Evolutionary conservation across 2,329 filamentous ascomycete species (phyloP), one percentile per base, ranked within the genome.

Genomic region (Orbilia brochopaga): DNA sequence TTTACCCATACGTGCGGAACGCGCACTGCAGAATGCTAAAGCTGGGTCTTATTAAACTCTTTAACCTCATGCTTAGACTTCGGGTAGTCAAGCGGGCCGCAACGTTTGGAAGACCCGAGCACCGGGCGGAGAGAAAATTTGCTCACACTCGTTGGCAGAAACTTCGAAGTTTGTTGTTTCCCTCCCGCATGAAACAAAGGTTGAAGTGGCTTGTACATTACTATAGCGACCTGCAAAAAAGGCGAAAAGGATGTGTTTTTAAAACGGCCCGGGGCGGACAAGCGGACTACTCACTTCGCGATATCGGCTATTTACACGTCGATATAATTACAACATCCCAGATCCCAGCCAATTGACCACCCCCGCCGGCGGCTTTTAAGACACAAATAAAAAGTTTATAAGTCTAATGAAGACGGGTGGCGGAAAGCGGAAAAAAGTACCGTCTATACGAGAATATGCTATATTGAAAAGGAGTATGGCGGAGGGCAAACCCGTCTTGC

Each of bases 401-500:
- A 54, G 58, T 64, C 24, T 53, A 60, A 44, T 56, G n/a, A 48
- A 63, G 40, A 48, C 40, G 19, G 30, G 44, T 61, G 58, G 60
- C 51, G 50, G 50, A 57, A 51, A 6, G 50, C 67, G 67, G 67
- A 72, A 72, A 55, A 55, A 65, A 50, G 54, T 65, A 72, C 67
- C 67, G 67, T 72, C 67, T 60, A 61, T 70, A 65, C 67, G 60
- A 72, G 59, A 56, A 40, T 61, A 65, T 72, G 37, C 21, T 48
- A 30, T 37, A 51, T 19, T 17, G 11, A 61, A 46, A 60, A 10
- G n/a, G 44, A 37, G 21, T 52, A 56, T 50, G 55, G 48, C 66
- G 66, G 66, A 64, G 59, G 54, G 48, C 27, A 30, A 64, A 64
- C 23, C 66, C 66, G 66, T 70, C 6, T 21, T 17, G 57, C 59